Evolutionary conservation across 2,329 filamentous ascomycete genomes (phyloP).

Genomic region (Meredithiella fracta): DNA sequence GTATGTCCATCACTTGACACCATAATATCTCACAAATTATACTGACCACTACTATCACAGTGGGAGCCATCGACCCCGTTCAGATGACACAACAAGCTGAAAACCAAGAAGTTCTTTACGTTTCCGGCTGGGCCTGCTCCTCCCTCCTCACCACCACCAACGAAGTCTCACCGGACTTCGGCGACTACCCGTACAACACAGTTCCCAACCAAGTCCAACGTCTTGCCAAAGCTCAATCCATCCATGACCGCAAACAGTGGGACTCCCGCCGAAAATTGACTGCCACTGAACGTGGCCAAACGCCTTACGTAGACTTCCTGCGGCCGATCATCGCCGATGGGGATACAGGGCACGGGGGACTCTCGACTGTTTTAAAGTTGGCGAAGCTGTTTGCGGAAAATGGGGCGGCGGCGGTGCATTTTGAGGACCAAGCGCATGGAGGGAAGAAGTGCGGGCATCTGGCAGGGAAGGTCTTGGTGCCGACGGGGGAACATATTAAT

Average conservation of each 20-base stretch:
- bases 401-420: constrained; percentile 88
- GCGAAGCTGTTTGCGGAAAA: constrained; percentile 97
- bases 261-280: constrained; percentile 66
- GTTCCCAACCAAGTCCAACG: constrained; percentile 96
- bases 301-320: constrained; percentile 80
- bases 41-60: constrained; percentile 28
- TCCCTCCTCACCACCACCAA: constrained; percentile 85
- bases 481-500: constrained; percentile 90
- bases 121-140: constrained; percentile 96
- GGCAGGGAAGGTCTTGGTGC: constrained; percentile 89
- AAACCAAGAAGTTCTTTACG: constrained; percentile 88
- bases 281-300: constrained; percentile 51
- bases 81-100: constrained; percentile 98
- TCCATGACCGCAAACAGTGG: constrained; percentile 95
- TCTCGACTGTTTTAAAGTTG: constrained; percentile 85
- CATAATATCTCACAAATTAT: too few relatives aligned
- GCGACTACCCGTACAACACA: constrained; percentile 97
- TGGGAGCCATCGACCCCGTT: constrained; percentile 96
- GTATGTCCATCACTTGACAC: too few relatives aligned
- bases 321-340: constrained; percentile 92
- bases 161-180: constrained; percentile 94
- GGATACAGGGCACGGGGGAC: constrained; percentile 85
- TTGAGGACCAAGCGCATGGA: constrained; percentile 93
- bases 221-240: constrained; percentile 86
- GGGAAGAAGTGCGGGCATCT: constrained; percentile 97